phyloP scores from a whole-genome alignment of 179 eudicot genomes.

The Gypsophila paniculata region DNA sequence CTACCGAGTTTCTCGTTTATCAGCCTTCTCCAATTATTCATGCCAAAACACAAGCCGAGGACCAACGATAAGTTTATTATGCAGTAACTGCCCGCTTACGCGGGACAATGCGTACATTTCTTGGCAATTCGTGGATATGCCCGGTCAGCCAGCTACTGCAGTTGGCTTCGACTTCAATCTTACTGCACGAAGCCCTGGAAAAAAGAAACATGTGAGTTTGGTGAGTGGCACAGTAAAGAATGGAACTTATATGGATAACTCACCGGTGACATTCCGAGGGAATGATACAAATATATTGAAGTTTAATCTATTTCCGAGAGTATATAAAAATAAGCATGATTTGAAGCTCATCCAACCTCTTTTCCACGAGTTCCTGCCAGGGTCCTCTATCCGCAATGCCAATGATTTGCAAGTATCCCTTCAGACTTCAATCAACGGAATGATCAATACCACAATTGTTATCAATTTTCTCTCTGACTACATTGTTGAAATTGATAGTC shows the following conservation, averaged over 20 bases:
- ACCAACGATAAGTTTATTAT: slow-evolving; percentile 56
- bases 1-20: slow-evolving; percentile 45
- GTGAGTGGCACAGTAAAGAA: slow-evolving; percentile 68
- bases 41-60: slow-evolving; percentile 77
- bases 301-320: slow-evolving; percentile 76
- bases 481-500: slow-evolving; percentile 69
- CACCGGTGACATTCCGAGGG: slow-evolving; percentile 71
- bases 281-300: slow-evolving; percentile 60
- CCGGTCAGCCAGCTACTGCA: slow-evolving; percentile 74
- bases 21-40: slow-evolving; percentile 64
- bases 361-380: slow-evolving; percentile 86
- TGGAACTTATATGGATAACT: slow-evolving; percentile 41
- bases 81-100: slow-evolving; percentile 57
- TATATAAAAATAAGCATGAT: slow-evolving; percentile 56
- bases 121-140: slow-evolving; percentile 84
- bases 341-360: slow-evolving; percentile 90
- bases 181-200: slow-evolving; percentile 53
- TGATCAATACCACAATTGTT: slow-evolving; percentile 63
- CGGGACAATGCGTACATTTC: slow-evolving; percentile 64
- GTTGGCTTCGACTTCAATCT: slow-evolving; percentile 92
- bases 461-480: slow-evolving; percentile 68
- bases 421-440: slow-evolving; percentile 54
- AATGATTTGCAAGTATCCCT: slow-evolving; percentile 67
- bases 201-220: slow-evolving; percentile 58
- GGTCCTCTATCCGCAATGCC: slow-evolving; percentile 56